Conservation (phyloP, 768 basidiomycete genomes). For the Psilocybe tampanensis region DNA sequence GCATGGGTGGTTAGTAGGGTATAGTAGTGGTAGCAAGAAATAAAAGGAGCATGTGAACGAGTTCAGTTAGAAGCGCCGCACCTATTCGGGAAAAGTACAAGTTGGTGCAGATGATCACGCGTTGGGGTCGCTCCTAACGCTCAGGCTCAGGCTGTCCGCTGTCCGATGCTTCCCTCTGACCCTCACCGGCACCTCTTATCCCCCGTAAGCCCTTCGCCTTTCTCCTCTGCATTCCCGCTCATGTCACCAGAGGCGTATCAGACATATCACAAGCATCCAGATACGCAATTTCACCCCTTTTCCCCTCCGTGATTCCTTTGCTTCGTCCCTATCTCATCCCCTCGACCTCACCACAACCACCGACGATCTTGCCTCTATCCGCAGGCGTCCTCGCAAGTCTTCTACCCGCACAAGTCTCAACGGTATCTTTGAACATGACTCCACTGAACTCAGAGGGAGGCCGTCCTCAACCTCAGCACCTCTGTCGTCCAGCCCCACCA, state of each 20-base stretch:
- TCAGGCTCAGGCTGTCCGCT: too few species aligned
- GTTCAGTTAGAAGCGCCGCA: neutral
- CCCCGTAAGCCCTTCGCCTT: constrained; percentile 17
- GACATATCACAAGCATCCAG: constrained; percentile 74
- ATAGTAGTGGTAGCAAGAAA: neutral
- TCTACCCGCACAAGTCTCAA: constrained; percentile 55
- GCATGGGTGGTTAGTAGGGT: neutral
- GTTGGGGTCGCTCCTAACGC: constrained; percentile 17
- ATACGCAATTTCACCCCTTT: constrained; percentile 85
- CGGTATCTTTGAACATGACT: constrained; percentile 29
- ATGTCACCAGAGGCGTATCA: constrained; percentile 59
- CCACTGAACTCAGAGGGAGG: constrained; percentile 28
- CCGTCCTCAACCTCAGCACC: constrained; percentile 43
- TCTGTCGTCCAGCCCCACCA: constrained; percentile 16
- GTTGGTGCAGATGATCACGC: constrained; percentile 1
- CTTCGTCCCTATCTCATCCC: constrained; percentile 73
- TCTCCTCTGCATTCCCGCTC: constrained; percentile 1
- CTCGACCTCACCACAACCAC: constrained; percentile 57
- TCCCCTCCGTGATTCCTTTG: constrained; percentile 75
- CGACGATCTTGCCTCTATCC: constrained; percentile 70
- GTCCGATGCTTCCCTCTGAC: constrained; percentile 20
- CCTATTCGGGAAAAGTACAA: neutral
- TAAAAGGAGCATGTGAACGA: neutral
- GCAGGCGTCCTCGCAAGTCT: constrained; percentile 60
- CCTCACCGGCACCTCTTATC: constrained; percentile 16